Conservation (phyloP, 768 basidiomycete species). For the Podaxis pistillaris region DNA sequence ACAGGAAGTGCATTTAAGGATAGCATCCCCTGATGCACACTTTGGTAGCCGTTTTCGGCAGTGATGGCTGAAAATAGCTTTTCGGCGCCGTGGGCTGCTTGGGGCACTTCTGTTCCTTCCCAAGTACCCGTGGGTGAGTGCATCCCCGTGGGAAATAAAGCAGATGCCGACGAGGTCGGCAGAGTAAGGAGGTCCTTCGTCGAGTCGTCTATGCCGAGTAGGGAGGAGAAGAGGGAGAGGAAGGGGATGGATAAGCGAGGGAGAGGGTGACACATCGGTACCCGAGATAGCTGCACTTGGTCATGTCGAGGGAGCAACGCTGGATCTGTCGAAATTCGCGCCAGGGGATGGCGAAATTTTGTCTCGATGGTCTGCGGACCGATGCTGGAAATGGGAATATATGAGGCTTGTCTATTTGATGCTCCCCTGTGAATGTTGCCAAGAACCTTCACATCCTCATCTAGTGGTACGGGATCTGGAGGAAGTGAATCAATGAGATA, state of each 20-base stretch:
- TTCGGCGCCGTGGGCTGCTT: not conserved
- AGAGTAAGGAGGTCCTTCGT: constrained; percentile 35
- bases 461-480: not conserved
- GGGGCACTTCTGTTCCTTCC: not conserved
- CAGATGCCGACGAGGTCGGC: constrained; percentile 25
- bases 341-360: not conserved
- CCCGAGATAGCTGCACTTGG: not conserved
- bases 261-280: constrained; percentile 18
- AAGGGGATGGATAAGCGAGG: constrained; percentile 34
- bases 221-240: constrained; percentile 33
- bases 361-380: not conserved
- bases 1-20: not conserved
- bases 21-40: not conserved
- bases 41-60: not conserved
- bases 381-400: not conserved
- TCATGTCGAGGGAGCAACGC: not conserved
- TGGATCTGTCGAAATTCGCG: not conserved
- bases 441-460: not conserved
- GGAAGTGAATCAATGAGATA: not conserved
- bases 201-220: constrained; percentile 37
- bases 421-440: not conserved
- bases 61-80: not conserved
- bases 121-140: not conserved
- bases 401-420: not conserved
- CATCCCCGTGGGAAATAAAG: constrained; percentile 26